phyloP scores from a whole-genome alignment of 768 basidiomycete species.

The Saitozyma sp. region DNA sequence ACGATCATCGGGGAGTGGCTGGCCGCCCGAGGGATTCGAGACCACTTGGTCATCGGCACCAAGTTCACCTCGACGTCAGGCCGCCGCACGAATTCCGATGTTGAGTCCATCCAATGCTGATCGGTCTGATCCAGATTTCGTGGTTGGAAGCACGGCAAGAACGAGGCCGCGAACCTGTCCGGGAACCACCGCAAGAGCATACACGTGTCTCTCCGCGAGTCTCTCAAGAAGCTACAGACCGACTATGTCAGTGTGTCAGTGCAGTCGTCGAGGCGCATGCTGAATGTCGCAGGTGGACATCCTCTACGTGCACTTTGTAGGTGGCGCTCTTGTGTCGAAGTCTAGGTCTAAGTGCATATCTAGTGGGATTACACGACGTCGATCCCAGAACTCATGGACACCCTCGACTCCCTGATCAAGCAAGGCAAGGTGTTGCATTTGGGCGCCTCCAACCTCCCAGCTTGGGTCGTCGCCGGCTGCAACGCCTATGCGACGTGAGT shows the following conservation, averaged over 20 bases:
- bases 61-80: constrained; percentile 42
- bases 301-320: constrained; percentile 54
- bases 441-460: constrained; percentile 35
- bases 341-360: background rate
- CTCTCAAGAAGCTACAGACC: constrained; percentile 62
- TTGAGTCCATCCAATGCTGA: too few species aligned
- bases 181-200: constrained; percentile 59
- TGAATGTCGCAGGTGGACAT: constrained; percentile 53
- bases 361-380: constrained; percentile 39
- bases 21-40: constrained; percentile 54
- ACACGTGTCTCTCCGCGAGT: constrained; percentile 53
- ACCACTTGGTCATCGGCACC: constrained; percentile 58
- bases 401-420: constrained; percentile 22
- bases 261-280: too few species aligned
- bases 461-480: constrained; percentile 30
- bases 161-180: constrained; percentile 41
- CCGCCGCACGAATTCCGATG: too few species aligned
- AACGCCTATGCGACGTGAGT: constrained; percentile 31
- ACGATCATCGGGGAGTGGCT: constrained; percentile 60
- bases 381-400: constrained; percentile 33
- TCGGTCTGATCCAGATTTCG: constrained; percentile 5
- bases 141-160: constrained; percentile 11
- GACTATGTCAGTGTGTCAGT: constrained; percentile 50
- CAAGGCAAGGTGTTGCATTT: constrained; percentile 37
- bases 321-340: too few species aligned